Base-by-base conservation (phyloP, 192 early-diverging fungal species). In the Oehlia diaphana region DNA sequence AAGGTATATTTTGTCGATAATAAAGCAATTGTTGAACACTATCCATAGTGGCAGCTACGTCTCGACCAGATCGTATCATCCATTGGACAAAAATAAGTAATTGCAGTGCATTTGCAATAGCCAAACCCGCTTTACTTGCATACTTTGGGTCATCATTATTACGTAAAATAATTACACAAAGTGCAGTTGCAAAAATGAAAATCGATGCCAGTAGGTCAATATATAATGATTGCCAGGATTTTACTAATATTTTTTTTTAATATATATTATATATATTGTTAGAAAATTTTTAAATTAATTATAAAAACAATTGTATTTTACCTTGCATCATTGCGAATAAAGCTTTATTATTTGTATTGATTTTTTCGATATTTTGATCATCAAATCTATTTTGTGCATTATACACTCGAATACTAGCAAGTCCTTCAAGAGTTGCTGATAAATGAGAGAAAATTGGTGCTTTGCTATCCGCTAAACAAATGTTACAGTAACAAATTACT, bases 371-470 rank as follows among this genome's bases (percentile, higher is more conserved):
- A 85, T 92, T 92, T 64, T 83, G 76, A 14, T 77, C 78, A 73
- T 90, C 89, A 77, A 94, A 91, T 35, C 92, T 83, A 6, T 80
- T 37, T 79, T 92, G 82, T 12, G 85, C 90, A 67, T 86, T 83
- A 76, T 92, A 94, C 21, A 90, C 87, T 12, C 92, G 85, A 69
- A 94, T 92, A 4, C 88, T 88, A 69, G 91, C 90, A 8, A 94
- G 84, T 0, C 93, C 93, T 74, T 94, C 91, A 1, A 94, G 81
- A 10, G 93, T 92, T 12, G 91, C 86, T 2, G 92, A 91, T 49
- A 94, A 82, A 80, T 94, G 93, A 2, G 88, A 80, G 82, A 94
- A 94, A 61, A 94, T 91, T 4, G 92, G 92, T 0, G 90, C 83
- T 73, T 93, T 93, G 75, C 90, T 91, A 72, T 77, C 77, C 1